Evolutionary conservation across 2,329 filamentous ascomycete genomes (phyloP), one percentile per base, ranked within the genome.

Genomic region (Ophiostoma ips): DNA sequence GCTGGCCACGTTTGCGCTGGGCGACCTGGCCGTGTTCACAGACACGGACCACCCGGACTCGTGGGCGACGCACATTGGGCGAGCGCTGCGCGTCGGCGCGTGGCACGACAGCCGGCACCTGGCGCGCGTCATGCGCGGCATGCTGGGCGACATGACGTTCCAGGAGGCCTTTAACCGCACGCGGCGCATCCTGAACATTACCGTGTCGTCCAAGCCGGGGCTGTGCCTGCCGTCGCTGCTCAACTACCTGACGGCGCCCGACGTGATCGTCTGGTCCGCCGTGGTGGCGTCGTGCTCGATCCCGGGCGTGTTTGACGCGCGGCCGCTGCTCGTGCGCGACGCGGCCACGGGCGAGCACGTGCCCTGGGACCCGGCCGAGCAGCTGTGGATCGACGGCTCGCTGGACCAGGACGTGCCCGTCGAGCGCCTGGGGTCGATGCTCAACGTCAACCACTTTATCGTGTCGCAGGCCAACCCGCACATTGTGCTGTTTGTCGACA

Each of bases 401-500:
- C 87, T 96, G 19, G 88, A 95, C 62, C 92, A 92, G 53, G 90
- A 96, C 63, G 71, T 96, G 3, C 90, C 90, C 2, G 94, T 94
- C 79, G 87, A 83, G 18, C 79, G 87, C 2, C 71, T 96, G 15
- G 81, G 88, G 1, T 88, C 95, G 61, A 89, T 95, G 84, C 95
- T 95, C 71, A 95, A 95, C 60, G 89, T 95, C 62, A 95, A 95
- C 60, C 90, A 95, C 62, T 95, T 95, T 61, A 95, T 96, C 57
- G 90, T 95, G 16, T 95, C 88, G 0, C 90, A 96, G 63, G 88
- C 95, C 47, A 96, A 96, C 59, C 90, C 90, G 0, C 90, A 96
- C 59, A 86, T 95, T 9, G 79, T 94, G 0, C 87, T 87, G 0
- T 95, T 96, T 59, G 68, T 95, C 15, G 72, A 77, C 15, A 84